Percentiles rank a stretch among this genome's conserved stretches.
Evolutionary conservation across 768 basidiomycete genomes (phyloP).

Genomic region (Albatrellus ellisii): DNA sequence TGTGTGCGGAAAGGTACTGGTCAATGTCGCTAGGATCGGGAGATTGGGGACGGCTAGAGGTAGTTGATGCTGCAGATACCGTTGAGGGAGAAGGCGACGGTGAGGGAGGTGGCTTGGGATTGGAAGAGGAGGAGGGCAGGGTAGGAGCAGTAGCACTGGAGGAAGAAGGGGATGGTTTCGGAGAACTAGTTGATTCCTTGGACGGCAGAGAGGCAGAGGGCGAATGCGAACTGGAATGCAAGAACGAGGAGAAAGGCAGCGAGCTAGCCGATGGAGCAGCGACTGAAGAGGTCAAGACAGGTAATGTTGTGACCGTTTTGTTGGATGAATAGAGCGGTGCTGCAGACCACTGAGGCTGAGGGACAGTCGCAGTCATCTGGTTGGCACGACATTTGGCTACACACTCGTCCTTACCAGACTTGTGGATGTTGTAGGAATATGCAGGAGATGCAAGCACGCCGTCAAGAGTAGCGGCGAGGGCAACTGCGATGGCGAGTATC

Average conservation of each 20-base stretch:
- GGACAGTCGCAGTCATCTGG: slow-evolving; percentile 30
- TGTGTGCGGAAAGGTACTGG: slow-evolving; percentile 47
- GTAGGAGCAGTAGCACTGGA: slow-evolving; percentile 4
- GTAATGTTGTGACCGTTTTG: too few species aligned
- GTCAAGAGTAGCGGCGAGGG: slow-evolving; percentile 4
- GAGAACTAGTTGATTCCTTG: not conserved
- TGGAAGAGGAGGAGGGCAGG: slow-evolving; percentile 1
- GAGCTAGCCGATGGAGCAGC: not conserved
- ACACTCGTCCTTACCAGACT: slow-evolving; percentile 5
- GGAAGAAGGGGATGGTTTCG: not conserved
- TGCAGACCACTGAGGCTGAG: slow-evolving; percentile 26
- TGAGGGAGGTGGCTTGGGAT: slow-evolving; percentile 1
- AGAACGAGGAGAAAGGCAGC: not conserved
- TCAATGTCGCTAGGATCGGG: slow-evolving; percentile 26
- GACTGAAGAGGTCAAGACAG: not conserved
- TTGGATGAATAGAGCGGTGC: slow-evolving; percentile 25
- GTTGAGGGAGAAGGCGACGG: slow-evolving; percentile 7
- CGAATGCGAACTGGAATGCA: not conserved
- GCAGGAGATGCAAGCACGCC: slow-evolving; percentile 7
- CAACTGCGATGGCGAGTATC: slow-evolving; percentile 16
- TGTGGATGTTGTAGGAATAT: not conserved
- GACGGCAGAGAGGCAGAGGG: not conserved
- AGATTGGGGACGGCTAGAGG: not conserved
- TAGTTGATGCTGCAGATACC: slow-evolving; percentile 3
- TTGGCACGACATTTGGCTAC: slow-evolving; percentile 8